Evolutionary conservation across 2,329 filamentous ascomycete species (phyloP).

Genomic region (Sporothrix phasma): DNA sequence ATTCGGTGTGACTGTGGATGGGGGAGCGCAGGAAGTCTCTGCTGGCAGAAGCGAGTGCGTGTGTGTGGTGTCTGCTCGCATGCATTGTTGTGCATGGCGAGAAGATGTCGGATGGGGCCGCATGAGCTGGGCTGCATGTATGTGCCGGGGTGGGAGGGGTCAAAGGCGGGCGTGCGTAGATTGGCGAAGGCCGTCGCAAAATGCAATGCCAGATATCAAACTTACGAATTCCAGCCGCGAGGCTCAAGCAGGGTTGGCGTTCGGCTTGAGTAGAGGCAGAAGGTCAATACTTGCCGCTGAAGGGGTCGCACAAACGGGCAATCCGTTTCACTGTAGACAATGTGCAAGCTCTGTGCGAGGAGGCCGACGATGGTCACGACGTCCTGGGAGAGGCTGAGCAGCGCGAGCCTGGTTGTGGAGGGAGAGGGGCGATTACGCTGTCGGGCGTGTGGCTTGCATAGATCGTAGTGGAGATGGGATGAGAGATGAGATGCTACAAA

Average conservation of each 20-base stretch:
- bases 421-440: background rate
- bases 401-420: background rate
- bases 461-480: background rate
- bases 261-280: background rate
- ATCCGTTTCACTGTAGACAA: background rate
- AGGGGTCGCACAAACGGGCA: no score
- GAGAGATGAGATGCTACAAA: background rate
- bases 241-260: background rate
- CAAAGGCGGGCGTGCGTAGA: background rate
- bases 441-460: no score
- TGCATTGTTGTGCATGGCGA: background rate
- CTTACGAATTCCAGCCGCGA: background rate
- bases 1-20: background rate
- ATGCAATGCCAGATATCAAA: background rate
- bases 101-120: background rate
- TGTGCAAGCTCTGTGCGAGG: background rate
- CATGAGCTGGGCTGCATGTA: background rate
- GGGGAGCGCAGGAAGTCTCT: background rate
- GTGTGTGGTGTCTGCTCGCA: background rate
- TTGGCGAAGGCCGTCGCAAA: background rate
- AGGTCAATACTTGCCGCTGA: no score
- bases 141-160: conserved; percentile 4
- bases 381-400: background rate
- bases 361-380: background rate
- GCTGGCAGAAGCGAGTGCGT: background rate